Percentiles rank a stretch among this genome's conserved stretches.
Conservation (phyloP, 2,329 filamentous ascomycete species). For the Alternaria metachromatica region DNA sequence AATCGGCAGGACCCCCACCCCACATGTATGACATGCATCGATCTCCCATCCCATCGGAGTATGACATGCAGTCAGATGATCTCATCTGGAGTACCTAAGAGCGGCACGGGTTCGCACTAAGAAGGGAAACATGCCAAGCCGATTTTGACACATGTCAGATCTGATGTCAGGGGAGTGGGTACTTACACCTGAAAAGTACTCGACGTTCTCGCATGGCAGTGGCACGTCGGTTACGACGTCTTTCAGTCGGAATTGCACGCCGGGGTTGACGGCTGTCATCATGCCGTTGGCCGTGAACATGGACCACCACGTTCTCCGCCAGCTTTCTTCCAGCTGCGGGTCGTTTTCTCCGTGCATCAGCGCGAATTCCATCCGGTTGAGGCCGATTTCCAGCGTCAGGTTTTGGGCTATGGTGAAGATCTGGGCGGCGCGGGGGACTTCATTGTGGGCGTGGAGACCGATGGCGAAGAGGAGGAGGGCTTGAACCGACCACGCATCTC, state of each 20-base stretch:
- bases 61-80: slow-evolving; percentile 3
- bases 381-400: slow-evolving; percentile 75
- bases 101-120: background rate
- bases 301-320: slow-evolving; percentile 92
- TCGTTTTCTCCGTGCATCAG: slow-evolving; percentile 67
- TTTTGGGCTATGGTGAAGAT: slow-evolving; percentile 72
- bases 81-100: background rate
- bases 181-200: slow-evolving; percentile 60
- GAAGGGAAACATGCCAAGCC: slow-evolving; percentile 24
- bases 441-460: slow-evolving; percentile 76
- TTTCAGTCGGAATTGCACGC: slow-evolving; percentile 73
- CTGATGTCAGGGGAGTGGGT: background rate
- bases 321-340: slow-evolving; percentile 77
- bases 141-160: slow-evolving; percentile 1
- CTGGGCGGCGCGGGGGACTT: slow-evolving; percentile 71
- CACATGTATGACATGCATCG: background rate
- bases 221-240: slow-evolving; percentile 71
- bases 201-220: slow-evolving; percentile 82
- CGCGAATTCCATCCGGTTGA: slow-evolving; percentile 75
- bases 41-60: background rate
- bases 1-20: background rate
- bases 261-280: slow-evolving; percentile 78
- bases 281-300: slow-evolving; percentile 82
- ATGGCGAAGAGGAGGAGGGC: slow-evolving; percentile 79
- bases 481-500: slow-evolving; percentile 69